These are phyloP conservation scores for Immersiporthe knoxdaviesiana DNA, from an alignment of 2,329 filamentous ascomycete species.

Conservation along the genomic window DNA sequence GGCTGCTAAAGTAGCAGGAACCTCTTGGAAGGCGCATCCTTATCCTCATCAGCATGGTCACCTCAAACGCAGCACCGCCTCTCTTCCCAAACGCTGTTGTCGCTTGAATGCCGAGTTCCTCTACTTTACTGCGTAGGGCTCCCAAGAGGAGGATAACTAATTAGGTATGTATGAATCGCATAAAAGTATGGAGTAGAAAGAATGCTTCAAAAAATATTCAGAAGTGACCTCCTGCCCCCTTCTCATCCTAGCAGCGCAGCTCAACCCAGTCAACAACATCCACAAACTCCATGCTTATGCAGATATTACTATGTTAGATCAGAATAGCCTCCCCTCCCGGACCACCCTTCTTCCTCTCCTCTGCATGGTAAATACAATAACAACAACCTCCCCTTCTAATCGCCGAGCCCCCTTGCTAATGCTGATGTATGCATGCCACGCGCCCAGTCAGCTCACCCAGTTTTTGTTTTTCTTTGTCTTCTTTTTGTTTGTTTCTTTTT, in stretches of 20 bases:
- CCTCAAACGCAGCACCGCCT: neutral
- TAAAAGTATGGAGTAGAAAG: slow-evolving; percentile 18
- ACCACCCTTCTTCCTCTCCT: neutral
- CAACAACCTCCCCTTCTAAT: neutral
- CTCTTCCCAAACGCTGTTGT: neutral
- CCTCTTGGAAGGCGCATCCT: neutral
- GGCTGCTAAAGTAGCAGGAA: too few relatives aligned
- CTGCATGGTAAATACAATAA: neutral
- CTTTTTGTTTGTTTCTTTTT: neutral
- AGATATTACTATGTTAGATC: slow-evolving; percentile 28
- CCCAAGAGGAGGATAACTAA: slow-evolving; percentile 1
- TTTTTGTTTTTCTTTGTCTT: neutral
- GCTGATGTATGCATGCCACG: neutral
- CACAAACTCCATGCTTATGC: slow-evolving; percentile 30
- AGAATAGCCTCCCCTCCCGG: slow-evolving; percentile 2
- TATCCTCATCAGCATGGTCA: neutral
- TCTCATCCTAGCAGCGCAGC: slow-evolving; percentile 21
- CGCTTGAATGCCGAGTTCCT: neutral
- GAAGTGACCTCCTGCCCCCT: slow-evolving; percentile 10
- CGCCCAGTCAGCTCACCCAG: neutral
- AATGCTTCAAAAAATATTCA: slow-evolving; percentile 14
- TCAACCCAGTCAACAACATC: slow-evolving; percentile 19
- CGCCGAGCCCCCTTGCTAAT: neutral
- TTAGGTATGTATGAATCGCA: slow-evolving; percentile 14
- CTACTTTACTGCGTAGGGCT: neutral